A percentile compares a stretch with the other conserved stretches of the same genome.
These are phyloP conservation scores for Endotrypanum monterogeii DNA, from an alignment of 208 protist genomes.

Conservation along the genomic window DNA sequence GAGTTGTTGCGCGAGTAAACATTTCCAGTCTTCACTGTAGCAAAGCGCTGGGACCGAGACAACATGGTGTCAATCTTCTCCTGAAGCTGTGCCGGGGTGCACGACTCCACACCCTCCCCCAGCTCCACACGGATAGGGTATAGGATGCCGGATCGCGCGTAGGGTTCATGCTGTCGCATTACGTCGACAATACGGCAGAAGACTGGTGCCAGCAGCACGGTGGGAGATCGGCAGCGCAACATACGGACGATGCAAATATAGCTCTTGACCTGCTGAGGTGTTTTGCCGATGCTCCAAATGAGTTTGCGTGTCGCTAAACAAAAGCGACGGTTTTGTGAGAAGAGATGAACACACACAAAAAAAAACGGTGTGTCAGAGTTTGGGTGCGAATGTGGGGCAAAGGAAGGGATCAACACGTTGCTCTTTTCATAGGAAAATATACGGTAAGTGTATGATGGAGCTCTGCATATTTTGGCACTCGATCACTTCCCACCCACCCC, in stretches of 20 bases:
- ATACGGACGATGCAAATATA: constrained; percentile 4
- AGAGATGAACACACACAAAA: background rate
- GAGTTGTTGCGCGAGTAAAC: constrained; percentile 74
- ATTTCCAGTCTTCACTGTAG: constrained; percentile 68
- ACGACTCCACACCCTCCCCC: constrained; percentile 60
- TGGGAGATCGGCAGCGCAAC: constrained; percentile 10
- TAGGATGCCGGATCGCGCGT: constrained; percentile 63
- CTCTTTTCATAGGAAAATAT: background rate
- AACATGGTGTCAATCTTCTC: constrained; percentile 67
- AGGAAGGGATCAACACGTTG: too few relatives aligned
- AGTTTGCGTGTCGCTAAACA: background rate
- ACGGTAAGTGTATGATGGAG: background rate
- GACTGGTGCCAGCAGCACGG: constrained; percentile 44
- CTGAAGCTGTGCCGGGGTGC: constrained; percentile 64
- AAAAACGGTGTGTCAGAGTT: background rate
- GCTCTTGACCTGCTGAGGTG: background rate
- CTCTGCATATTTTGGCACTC: background rate
- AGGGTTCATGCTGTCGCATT: constrained; percentile 70
- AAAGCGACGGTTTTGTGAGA: background rate
- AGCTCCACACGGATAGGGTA: constrained; percentile 87
- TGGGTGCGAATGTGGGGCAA: too few relatives aligned
- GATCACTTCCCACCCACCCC: background rate
- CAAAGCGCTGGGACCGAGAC: constrained; percentile 69
- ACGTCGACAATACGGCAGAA: constrained; percentile 85
- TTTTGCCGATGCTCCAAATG: background rate